Percentiles rank a stretch among this genome's conserved stretches.
Conservation (phyloP, 345 rosid species). For the Salix purpurea region DNA sequence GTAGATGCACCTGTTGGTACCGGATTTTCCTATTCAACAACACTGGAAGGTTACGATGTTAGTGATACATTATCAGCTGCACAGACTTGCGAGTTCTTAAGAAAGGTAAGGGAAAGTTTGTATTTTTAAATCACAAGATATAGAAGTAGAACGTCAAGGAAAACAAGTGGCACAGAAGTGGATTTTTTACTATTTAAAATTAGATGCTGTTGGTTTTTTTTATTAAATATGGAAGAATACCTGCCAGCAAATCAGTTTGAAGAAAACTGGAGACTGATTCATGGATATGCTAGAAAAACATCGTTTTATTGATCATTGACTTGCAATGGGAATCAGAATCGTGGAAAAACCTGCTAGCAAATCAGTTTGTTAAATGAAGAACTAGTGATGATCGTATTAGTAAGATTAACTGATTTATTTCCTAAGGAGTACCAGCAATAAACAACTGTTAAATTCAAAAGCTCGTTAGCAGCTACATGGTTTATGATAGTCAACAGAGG, state of each 20-base stretch:
- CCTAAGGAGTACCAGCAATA: background rate
- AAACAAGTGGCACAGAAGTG: too few species aligned
- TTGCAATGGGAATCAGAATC: background rate
- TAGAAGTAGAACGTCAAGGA: too few species aligned
- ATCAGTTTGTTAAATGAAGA: background rate
- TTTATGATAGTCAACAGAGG: background rate
- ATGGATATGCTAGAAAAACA: background rate
- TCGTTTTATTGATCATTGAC: background rate
- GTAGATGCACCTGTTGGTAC: constrained; percentile 39
- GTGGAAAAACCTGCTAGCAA: background rate
- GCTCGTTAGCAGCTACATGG: background rate
- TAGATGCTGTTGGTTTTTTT: too few species aligned
- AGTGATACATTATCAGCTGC: constrained; percentile 16
- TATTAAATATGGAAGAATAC: background rate
- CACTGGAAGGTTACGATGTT: background rate
- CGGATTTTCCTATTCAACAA: constrained; percentile 38
- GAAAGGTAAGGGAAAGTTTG: constrained; percentile 23
- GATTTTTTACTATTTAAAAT: too few species aligned
- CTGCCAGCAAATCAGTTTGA: background rate
- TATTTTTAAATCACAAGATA: too few species aligned
- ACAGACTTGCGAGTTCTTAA: constrained; percentile 19
- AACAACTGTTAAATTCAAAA: background rate
- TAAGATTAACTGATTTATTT: background rate
- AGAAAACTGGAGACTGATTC: background rate
- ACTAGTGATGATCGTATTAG: background rate